A percentile compares a stretch with the other conserved stretches of the same genome.
Evolutionary conservation across 305 asterid genomes (phyloP).

Genomic region (Salvia sclarea): DNA sequence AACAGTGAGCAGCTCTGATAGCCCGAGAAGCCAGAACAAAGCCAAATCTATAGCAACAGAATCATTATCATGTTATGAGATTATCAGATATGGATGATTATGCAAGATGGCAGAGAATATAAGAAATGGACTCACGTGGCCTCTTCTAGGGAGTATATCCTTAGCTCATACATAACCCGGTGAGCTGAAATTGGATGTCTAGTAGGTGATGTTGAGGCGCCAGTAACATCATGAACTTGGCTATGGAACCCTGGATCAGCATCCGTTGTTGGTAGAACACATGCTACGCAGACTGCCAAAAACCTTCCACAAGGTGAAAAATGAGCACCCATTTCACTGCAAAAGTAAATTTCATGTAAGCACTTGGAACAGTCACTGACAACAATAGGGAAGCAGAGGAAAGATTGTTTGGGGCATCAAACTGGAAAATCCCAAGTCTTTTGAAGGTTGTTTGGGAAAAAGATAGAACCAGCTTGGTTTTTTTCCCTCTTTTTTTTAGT

Average conservation of each 20-base stretch:
- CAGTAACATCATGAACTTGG: conserved; percentile 63
- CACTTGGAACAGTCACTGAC: conserved; percentile 20
- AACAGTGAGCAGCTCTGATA: conserved; percentile 96
- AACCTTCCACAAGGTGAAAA: conserved; percentile 98
- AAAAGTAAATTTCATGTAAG: conserved; percentile 34
- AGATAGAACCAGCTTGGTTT: not conserved
- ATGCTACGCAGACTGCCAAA: conserved; percentile 96
- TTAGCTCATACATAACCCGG: conserved; percentile 87
- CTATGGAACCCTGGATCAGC: conserved; percentile 73
- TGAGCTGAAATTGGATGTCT: conserved; percentile 93
- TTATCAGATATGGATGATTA: conserved; percentile 4
- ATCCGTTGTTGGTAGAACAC: conserved; percentile 75
- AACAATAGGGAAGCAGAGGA: not conserved
- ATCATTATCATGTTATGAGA: conserved; percentile 24
- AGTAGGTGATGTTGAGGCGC: conserved; percentile 87
- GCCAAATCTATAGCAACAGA: conserved; percentile 71
- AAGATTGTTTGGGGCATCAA: not conserved
- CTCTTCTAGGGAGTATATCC: conserved; percentile 93
- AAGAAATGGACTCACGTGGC: conserved; percentile 68
- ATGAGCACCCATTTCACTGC: conserved; percentile 99
- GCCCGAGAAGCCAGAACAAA: conserved; percentile 81
- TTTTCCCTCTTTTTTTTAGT: not conserved
- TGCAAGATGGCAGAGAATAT: conserved; percentile 1
- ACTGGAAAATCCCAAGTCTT: conserved; percentile 14
- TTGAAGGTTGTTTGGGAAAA: conserved; percentile 1